phyloP scores from a whole-genome alignment of 2,329 filamentous ascomycete species.

The Aspergillus amoenus region DNA sequence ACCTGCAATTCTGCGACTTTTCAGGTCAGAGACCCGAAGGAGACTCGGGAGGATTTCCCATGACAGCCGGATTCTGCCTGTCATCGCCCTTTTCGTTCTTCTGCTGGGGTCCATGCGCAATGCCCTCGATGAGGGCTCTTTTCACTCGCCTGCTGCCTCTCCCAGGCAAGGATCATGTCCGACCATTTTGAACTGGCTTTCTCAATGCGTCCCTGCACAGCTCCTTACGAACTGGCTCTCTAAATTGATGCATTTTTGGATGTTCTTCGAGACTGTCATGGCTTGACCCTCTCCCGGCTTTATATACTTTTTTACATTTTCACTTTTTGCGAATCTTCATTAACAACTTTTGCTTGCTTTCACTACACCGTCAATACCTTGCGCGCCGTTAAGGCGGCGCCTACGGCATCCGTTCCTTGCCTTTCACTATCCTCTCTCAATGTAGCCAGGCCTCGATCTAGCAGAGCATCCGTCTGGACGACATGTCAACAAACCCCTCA shows the following conservation, averaged over 20 bases:
- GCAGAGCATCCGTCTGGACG: slow-evolving; percentile 7
- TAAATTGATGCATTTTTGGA: too few species aligned
- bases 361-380: too few species aligned
- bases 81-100: not conserved
- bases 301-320: too few species aligned
- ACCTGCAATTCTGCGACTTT: slow-evolving; percentile 9
- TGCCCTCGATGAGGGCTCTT: not conserved
- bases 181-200: not conserved
- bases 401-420: too few species aligned
- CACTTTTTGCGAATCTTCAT: too few species aligned
- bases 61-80: not conserved
- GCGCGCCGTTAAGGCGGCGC: too few species aligned
- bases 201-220: not conserved
- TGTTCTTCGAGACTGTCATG: too few species aligned
- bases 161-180: not conserved
- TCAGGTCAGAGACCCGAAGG: not conserved
- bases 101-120: not conserved
- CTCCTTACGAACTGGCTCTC: too few species aligned
- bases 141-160: not conserved
- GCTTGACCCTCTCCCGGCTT: too few species aligned
- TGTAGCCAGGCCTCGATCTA: not conserved
- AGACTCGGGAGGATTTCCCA: not conserved
- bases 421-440: too few species aligned
- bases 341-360: too few species aligned
- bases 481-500: slow-evolving; percentile 27